Conservation (phyloP, 768 basidiomycete species). For the Termitomyces titanicus region DNA sequence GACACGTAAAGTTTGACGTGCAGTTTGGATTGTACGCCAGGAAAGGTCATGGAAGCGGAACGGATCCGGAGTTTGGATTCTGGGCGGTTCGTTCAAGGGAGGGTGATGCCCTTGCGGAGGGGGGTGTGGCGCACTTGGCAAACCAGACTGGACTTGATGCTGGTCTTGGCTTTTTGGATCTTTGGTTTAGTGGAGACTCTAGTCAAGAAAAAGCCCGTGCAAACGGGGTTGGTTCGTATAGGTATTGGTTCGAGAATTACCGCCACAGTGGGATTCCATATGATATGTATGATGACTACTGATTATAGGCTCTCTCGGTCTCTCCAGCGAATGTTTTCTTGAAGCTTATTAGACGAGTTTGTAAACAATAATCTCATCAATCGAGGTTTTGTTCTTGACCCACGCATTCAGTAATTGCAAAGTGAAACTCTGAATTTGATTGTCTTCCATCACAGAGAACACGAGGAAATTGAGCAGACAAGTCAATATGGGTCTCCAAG, state of each 20-base stretch:
- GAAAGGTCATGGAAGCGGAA: conserved; percentile 2
- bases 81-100: conserved; percentile 5
- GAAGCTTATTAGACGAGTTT: too few species aligned
- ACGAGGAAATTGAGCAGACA: too few species aligned
- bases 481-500: too few species aligned
- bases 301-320: too few species aligned
- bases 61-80: neutral
- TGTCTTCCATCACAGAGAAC: too few species aligned
- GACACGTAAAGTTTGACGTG: conserved; percentile 2
- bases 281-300: neutral
- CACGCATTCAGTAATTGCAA: too few species aligned
- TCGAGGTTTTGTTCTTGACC: too few species aligned
- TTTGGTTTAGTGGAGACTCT: neutral
- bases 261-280: neutral
- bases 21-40: conserved; percentile 2
- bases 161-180: neutral
- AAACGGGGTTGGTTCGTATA: neutral
- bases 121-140: conserved; percentile 6
- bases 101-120: neutral
- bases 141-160: neutral
- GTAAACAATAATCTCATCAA: too few species aligned
- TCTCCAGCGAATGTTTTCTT: too few species aligned
- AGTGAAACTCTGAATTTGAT: too few species aligned
- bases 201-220: neutral
- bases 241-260: neutral